These are phyloP conservation scores for Anthostomella pinea DNA, from an alignment of 2,329 filamentous ascomycete genomes.

Conservation along the genomic window DNA sequence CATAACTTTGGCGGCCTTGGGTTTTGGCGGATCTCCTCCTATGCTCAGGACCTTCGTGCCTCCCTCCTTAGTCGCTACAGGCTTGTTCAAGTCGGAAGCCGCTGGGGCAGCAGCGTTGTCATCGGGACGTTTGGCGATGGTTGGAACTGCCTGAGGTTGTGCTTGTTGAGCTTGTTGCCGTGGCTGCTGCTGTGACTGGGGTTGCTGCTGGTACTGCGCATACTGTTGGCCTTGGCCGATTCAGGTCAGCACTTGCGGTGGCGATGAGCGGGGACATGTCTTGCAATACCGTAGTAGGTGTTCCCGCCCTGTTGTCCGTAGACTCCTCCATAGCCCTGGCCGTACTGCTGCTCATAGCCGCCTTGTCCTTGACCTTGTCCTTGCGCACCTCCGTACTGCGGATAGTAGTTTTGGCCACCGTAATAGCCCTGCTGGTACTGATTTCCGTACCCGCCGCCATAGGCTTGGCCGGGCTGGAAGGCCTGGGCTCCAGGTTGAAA, in stretches of 20 bases:
- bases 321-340: slow-evolving; percentile 51
- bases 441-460: slow-evolving; percentile 54
- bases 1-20: slow-evolving; percentile 66
- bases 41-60: slow-evolving; percentile 64
- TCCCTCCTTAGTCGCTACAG: slow-evolving; percentile 52
- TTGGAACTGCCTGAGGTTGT: slow-evolving; percentile 41
- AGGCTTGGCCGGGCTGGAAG: slow-evolving; percentile 72
- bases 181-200: slow-evolving; percentile 41
- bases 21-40: slow-evolving; percentile 50
- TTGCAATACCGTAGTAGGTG: slow-evolving; percentile 40
- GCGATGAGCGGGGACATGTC: neutral
- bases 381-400: slow-evolving; percentile 49
- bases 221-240: slow-evolving; percentile 46
- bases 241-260: slow-evolving; percentile 8
- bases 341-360: slow-evolving; percentile 49
- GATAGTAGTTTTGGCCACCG: slow-evolving; percentile 47
- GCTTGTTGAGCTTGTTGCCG: slow-evolving; percentile 47
- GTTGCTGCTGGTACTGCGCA: slow-evolving; percentile 51
- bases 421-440: slow-evolving; percentile 57
- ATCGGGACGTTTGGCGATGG: slow-evolving; percentile 62
- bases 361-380: slow-evolving; percentile 48
- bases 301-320: slow-evolving; percentile 47
- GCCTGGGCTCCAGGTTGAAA: slow-evolving; percentile 71
- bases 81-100: slow-evolving; percentile 43
- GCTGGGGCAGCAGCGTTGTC: slow-evolving; percentile 41